A percentile compares a stretch with the other conserved stretches of the same genome.
These are phyloP conservation scores for Metschnikowia arizonensis DNA, from an alignment of 805 yeast genomes.

Conservation along the genomic window DNA sequence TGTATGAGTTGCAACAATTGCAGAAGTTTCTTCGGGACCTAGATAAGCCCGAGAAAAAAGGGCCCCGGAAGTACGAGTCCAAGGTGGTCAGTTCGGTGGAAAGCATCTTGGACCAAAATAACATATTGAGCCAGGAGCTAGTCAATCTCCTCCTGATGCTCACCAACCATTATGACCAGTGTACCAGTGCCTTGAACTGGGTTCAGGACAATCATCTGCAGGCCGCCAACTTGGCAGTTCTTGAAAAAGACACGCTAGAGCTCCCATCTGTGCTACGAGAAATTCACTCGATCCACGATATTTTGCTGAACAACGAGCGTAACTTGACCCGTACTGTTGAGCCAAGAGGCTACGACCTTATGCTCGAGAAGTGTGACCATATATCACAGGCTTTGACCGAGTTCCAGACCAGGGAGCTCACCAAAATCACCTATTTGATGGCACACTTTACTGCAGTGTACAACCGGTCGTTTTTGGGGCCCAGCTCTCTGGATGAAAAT, in stretches of 20 bases:
- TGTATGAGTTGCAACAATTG: slow-evolving; percentile 1
- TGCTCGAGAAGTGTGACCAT: slow-evolving; percentile 15
- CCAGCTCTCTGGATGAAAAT: not conserved
- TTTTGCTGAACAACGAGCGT: slow-evolving; percentile 32
- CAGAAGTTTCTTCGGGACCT: not conserved
- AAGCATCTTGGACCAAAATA: slow-evolving; percentile 32
- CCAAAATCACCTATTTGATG: slow-evolving; percentile 24
- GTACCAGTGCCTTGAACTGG: slow-evolving; percentile 42
- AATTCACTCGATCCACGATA: slow-evolving; percentile 28
- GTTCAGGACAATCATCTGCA: slow-evolving; percentile 18
- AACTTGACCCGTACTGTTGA: not conserved
- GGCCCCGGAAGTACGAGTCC: slow-evolving; percentile 2
- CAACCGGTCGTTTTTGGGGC: not conserved
- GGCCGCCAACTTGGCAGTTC: slow-evolving; percentile 40
- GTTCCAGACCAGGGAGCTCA: slow-evolving; percentile 25
- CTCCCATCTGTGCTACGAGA: slow-evolving; percentile 50
- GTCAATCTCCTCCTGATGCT: slow-evolving; percentile 66
- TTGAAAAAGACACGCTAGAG: slow-evolving; percentile 52
- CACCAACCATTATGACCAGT: slow-evolving; percentile 81
- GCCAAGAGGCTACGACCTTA: not conserved
- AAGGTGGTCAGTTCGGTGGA: not conserved
- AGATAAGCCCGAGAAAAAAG: not conserved
- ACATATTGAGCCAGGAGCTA: slow-evolving; percentile 59
- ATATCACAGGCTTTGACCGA: slow-evolving; percentile 18
- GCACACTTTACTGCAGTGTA: slow-evolving; percentile 13